Conservation (phyloP, 805 yeast species). For the Kodamaea jinghongensis region DNA sequence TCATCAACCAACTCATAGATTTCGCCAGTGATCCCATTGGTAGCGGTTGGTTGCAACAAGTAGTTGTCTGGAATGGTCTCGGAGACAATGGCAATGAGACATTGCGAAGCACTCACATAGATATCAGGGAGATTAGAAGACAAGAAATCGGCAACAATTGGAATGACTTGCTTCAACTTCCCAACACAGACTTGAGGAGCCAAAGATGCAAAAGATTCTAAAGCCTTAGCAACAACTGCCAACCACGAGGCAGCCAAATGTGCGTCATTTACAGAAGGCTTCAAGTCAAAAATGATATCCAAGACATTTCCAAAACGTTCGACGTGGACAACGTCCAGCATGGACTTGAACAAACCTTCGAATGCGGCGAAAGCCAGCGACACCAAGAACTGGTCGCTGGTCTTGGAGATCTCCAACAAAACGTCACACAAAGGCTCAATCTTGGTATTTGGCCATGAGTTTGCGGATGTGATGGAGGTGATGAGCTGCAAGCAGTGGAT, state of each 20-base stretch:
- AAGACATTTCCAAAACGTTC: conserved; percentile 64
- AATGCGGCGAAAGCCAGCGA: conserved; percentile 80
- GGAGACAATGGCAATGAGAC: conserved; percentile 73
- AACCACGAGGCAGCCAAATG: conserved; percentile 93
- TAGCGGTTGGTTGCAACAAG: conserved; percentile 50
- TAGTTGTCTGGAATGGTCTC: conserved; percentile 62
- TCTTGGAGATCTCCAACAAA: conserved; percentile 70
- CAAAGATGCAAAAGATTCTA: conserved; percentile 35
- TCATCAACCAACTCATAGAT: conserved; percentile 57
- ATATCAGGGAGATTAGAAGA: conserved; percentile 63
- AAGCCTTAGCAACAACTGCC: conserved; percentile 88
- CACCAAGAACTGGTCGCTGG: conserved; percentile 83
- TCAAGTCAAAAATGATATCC: conserved; percentile 70
- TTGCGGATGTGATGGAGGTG: conserved; percentile 64
- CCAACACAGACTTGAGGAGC: conserved; percentile 46
- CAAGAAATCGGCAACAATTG: conserved; percentile 61
- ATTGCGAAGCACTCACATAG: conserved; percentile 76
- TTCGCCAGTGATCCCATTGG: conserved; percentile 42
- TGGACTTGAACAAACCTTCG: conserved; percentile 70
- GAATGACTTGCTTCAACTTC: conserved; percentile 48
- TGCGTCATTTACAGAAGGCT: conserved; percentile 78
- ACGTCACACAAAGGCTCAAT: conserved; percentile 74
- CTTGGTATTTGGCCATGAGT: conserved; percentile 77
- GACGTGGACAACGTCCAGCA: conserved; percentile 57
- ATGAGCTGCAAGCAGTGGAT: conserved; percentile 79